These are phyloP conservation scores for Calonectria hawksworthii DNA, from an alignment of 2,329 filamentous ascomycete species.

Conservation along the genomic window DNA sequence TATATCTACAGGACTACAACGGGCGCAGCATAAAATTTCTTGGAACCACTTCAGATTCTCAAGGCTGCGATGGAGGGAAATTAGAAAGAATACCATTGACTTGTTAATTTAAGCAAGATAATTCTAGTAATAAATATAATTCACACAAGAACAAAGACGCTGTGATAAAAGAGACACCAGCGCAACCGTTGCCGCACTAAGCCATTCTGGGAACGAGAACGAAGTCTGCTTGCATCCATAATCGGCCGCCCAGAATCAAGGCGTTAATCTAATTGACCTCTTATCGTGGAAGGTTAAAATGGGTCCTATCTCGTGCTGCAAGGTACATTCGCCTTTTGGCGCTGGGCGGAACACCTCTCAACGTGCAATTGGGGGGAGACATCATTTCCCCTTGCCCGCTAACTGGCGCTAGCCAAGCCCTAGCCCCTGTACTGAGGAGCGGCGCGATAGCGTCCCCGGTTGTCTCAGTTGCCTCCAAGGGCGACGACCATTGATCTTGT, in stretches of 20 bases:
- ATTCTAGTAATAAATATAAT: too few relatives aligned
- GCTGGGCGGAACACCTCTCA: too few relatives aligned
- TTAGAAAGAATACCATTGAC: too few relatives aligned
- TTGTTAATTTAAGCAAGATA: too few relatives aligned
- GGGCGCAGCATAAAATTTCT: too few relatives aligned
- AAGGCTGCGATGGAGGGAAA: too few relatives aligned
- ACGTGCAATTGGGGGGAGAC: not conserved
- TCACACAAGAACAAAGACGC: too few relatives aligned
- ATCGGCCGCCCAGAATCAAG: not conserved
- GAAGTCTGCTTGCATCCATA: not conserved
- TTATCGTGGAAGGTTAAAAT: too few relatives aligned
- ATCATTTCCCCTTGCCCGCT: not conserved
- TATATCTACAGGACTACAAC: too few relatives aligned
- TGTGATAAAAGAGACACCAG: not conserved
- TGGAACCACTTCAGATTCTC: too few relatives aligned
- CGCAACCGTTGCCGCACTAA: not conserved
- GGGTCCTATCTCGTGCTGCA: too few relatives aligned
- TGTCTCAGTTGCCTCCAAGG: not conserved
- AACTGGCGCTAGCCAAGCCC: not conserved
- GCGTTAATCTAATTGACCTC: not conserved
- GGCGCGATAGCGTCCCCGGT: not conserved
- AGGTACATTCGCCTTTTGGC: too few relatives aligned
- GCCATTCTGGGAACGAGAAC: not conserved
- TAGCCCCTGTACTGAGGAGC: not conserved
- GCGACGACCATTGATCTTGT: not conserved